phyloP scores from a whole-genome alignment of 352 stramenopile genomes.

The Sclerospora graminicola region DNA sequence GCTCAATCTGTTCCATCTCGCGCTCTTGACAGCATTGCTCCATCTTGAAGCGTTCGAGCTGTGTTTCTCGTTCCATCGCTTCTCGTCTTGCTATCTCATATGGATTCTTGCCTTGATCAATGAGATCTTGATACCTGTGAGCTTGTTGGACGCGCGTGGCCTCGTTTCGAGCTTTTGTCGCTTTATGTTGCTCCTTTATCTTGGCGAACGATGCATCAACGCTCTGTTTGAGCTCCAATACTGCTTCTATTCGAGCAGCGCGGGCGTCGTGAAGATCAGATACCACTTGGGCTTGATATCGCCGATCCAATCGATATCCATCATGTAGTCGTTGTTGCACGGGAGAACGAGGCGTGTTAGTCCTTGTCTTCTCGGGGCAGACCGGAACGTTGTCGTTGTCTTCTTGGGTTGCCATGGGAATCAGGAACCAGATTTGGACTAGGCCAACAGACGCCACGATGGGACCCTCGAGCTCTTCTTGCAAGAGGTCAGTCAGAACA shows the following conservation, averaged over 20 bases:
- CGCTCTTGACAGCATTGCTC: no score
- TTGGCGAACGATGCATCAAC: slow-evolving; percentile 34
- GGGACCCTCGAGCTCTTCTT: not conserved
- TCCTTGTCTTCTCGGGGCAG: no score
- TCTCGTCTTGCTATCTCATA: slow-evolving; percentile 56
- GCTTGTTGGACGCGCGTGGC: no score
- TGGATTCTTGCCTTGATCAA: slow-evolving; percentile 45
- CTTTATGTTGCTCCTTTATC: slow-evolving; percentile 34
- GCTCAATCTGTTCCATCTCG: slow-evolving; percentile 16
- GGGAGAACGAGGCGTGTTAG: no score
- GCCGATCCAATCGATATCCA: slow-evolving; percentile 34
- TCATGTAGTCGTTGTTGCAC: slow-evolving; percentile 38
- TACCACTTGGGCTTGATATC: slow-evolving; percentile 40
- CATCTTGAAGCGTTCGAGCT: slow-evolving; percentile 23
- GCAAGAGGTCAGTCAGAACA: no score
- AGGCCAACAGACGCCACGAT: not conserved
- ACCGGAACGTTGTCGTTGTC: slow-evolving; percentile 14
- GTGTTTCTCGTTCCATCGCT: slow-evolving; percentile 26
- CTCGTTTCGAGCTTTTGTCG: slow-evolving; percentile 17
- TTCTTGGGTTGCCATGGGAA: no score
- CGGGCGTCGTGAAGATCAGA: slow-evolving; percentile 19
- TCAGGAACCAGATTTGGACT: not conserved
- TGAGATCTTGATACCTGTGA: slow-evolving; percentile 33
- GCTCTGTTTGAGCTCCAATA: slow-evolving; percentile 50
- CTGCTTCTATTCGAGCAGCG: slow-evolving; percentile 38